Evolutionary conservation across 257 asterid genomes (phyloP).

Genomic region (Solanum appendiculatum): DNA sequence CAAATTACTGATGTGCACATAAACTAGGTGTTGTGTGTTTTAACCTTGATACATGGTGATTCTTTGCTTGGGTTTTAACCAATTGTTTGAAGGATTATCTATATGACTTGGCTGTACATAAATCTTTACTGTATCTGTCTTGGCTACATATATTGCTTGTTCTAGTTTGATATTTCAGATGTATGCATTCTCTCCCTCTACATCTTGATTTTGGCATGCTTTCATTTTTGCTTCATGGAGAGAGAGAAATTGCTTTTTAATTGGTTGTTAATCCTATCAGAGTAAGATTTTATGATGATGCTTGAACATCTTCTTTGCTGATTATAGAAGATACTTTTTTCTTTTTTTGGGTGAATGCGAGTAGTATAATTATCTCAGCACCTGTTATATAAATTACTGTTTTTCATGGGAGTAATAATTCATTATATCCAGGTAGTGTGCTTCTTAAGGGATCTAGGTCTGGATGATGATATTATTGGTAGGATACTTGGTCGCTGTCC

Average conservation of each 20-base stretch:
- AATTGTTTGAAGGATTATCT: neutral
- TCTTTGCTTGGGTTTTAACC: neutral
- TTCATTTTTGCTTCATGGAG: neutral
- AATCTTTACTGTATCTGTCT: neutral
- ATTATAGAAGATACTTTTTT: neutral
- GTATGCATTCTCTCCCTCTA: neutral
- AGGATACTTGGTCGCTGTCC: constrained; percentile 75
- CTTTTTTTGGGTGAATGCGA: neutral
- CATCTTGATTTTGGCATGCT: neutral
- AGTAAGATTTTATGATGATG: neutral
- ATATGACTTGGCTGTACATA: neutral
- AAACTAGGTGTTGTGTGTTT: neutral
- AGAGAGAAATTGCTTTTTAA: neutral
- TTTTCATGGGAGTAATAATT: neutral
- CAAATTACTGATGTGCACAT: neutral
- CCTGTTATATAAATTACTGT: neutral
- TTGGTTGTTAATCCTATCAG: neutral
- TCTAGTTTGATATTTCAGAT: neutral
- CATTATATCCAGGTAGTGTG: constrained; percentile 42
- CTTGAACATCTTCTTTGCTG: neutral
- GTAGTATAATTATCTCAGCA: neutral
- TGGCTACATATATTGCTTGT: neutral
- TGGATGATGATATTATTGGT: constrained; percentile 57
- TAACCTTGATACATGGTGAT: neutral
- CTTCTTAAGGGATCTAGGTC: constrained; percentile 66